These are phyloP conservation scores for Auriculariales sp. DNA, from an alignment of 768 basidiomycete genomes.

Conservation along the genomic window DNA sequence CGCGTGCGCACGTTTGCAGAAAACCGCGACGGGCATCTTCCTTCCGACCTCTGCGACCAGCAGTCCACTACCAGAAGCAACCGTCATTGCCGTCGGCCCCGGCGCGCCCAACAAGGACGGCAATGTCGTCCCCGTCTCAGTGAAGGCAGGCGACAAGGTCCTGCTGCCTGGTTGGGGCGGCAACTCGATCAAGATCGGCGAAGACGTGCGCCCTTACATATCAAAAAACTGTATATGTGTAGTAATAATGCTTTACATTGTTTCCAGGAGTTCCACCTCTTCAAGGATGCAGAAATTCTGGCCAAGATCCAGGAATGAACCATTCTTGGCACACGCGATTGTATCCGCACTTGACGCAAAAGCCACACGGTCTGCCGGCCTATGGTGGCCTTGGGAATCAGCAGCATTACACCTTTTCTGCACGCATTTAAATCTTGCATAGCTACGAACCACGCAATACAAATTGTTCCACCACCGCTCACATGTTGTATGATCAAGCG, in stretches of 20 bases:
- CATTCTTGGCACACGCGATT: not conserved
- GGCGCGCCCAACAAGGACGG: slow-evolving; percentile 89
- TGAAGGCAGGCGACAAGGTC: slow-evolving; percentile 84
- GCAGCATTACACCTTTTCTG: not conserved
- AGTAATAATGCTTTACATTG: slow-evolving; percentile 1
- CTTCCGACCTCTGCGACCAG: slow-evolving; percentile 80
- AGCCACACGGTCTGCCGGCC: not conserved
- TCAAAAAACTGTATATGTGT: not conserved
- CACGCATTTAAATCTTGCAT: not conserved
- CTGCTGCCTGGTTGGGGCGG: slow-evolving; percentile 96
- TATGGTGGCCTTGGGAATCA: not conserved
- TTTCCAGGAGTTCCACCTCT: slow-evolving; percentile 79
- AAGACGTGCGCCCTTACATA: slow-evolving; percentile 51
- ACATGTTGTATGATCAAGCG: no score
- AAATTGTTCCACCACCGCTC: not conserved
- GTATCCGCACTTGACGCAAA: not conserved
- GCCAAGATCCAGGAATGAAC: slow-evolving; percentile 86
- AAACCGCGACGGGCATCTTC: slow-evolving; percentile 96
- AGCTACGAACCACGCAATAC: not conserved
- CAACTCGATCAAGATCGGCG: slow-evolving; percentile 88
- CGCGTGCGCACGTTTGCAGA: slow-evolving; percentile 30
- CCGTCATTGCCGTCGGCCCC: slow-evolving; percentile 89
- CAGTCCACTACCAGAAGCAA: slow-evolving; percentile 88
- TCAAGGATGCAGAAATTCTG: slow-evolving; percentile 89
- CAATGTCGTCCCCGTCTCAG: slow-evolving; percentile 50